Evolutionary conservation across 2,329 filamentous ascomycete genomes (phyloP).

Genomic region (Aureobasidium sp.): DNA sequence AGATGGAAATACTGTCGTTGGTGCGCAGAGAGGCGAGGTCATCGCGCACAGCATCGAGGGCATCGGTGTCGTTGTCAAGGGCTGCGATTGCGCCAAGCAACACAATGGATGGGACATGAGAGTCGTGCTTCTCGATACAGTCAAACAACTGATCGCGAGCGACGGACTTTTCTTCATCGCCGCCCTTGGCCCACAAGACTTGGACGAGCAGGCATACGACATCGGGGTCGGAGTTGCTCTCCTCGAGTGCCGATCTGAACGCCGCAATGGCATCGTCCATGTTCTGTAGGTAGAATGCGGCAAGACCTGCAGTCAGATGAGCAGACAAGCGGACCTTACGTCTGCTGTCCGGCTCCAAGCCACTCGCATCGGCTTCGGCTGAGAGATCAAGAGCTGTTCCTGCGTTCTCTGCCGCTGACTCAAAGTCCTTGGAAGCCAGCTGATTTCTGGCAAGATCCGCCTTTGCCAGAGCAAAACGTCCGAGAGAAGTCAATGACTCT

Average conservation of each 20-base stretch:
- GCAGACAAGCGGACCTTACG: conserved; percentile 69
- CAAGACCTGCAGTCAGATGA: conserved; percentile 75
- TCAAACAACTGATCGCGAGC: conserved; percentile 74
- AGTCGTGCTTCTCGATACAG: conserved; percentile 62
- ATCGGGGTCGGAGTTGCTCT: conserved; percentile 68
- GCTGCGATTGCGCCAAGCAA: conserved; percentile 78
- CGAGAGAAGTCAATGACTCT: conserved; percentile 65
- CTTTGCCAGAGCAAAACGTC: conserved; percentile 71
- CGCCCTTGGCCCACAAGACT: conserved; percentile 85
- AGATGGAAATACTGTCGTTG: conserved; percentile 51
- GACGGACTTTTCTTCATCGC: conserved; percentile 61
- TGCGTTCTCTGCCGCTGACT: conserved; percentile 66
- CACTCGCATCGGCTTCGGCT: conserved; percentile 55
- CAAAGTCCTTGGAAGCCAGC: conserved; percentile 58
- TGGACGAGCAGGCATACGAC: conserved; percentile 81
- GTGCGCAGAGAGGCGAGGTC: conserved; percentile 68
- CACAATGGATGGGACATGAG: conserved; percentile 70
- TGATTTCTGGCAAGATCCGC: conserved; percentile 79
- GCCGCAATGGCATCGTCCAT: conserved; percentile 64
- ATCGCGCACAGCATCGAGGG: conserved; percentile 67
- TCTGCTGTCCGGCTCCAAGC: conserved; percentile 56
- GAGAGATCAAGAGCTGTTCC: conserved; percentile 73
- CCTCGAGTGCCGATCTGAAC: conserved; percentile 71
- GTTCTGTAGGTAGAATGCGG: conserved; percentile 61
- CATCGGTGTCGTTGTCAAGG: conserved; percentile 69